A percentile compares a stretch with the other conserved stretches of the same genome.
Evolutionary conservation across 2,329 filamentous ascomycete genomes (phyloP).

Genomic region (Chaetomiaceae sp.): DNA sequence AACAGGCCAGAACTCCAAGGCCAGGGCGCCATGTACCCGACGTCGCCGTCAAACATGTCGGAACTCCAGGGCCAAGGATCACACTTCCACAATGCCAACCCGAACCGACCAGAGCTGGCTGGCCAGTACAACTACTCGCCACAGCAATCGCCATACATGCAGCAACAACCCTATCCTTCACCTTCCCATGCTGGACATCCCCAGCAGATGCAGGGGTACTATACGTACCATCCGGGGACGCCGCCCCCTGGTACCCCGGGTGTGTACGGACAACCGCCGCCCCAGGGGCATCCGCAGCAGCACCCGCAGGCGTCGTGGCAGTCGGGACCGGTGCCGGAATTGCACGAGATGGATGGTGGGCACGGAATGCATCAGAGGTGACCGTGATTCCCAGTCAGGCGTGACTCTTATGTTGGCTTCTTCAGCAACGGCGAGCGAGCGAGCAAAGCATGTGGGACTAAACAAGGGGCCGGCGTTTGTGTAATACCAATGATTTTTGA

Average conservation of each 20-base stretch:
- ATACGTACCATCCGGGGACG: neutral
- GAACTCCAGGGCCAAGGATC: slow-evolving; percentile 24
- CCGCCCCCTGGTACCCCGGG: neutral
- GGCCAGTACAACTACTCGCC: slow-evolving; percentile 11
- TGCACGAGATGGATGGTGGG: slow-evolving; percentile 31
- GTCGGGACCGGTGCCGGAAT: slow-evolving; percentile 35
- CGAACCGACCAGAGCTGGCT: slow-evolving; percentile 17
- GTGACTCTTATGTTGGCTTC: too few relatives aligned
- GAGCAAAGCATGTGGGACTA: too few relatives aligned
- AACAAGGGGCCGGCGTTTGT: too few relatives aligned
- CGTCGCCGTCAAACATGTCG: neutral
- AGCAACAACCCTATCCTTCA: neutral
- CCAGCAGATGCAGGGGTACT: neutral
- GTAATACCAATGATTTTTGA: too few relatives aligned
- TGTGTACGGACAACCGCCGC: slow-evolving; percentile 12
- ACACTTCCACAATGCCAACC: slow-evolving; percentile 15
- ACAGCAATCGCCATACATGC: slow-evolving; percentile 6
- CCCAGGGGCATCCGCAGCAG: slow-evolving; percentile 16
- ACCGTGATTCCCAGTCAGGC: too few relatives aligned
- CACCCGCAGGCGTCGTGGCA: slow-evolving; percentile 31
- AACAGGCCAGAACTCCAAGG: slow-evolving; percentile 19
- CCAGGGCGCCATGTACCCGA: slow-evolving; percentile 10
- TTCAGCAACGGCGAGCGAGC: neutral
- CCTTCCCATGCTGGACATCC: neutral
- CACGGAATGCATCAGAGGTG: slow-evolving; percentile 6